Evolutionary conservation across 306 rosid genomes (phyloP).

Genomic region (Vicia faba): DNA sequence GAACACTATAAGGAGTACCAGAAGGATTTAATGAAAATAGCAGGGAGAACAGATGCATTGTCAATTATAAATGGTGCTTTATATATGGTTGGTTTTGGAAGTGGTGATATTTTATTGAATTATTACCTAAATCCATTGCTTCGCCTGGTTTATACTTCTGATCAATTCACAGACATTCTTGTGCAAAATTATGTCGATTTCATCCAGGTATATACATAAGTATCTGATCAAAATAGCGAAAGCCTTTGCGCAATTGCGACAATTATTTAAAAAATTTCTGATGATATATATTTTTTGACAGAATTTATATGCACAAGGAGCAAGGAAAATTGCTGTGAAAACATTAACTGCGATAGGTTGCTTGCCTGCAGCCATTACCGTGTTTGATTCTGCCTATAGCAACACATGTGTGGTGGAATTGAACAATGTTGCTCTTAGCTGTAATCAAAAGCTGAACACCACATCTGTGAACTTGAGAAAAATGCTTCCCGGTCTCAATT

Average conservation of each 20-base stretch:
- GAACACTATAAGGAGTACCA: constrained; percentile 65
- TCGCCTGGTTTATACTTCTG: constrained; percentile 39
- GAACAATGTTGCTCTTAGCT: not conserved
- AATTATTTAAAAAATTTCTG: not conserved
- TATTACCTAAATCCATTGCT: constrained; percentile 69
- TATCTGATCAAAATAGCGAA: too few relatives aligned
- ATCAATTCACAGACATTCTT: constrained; percentile 63
- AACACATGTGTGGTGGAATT: not conserved
- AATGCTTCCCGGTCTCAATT: constrained; percentile 1
- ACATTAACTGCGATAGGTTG: not conserved
- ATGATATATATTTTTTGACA: not conserved
- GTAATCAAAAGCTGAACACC: not conserved
- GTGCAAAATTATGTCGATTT: constrained; percentile 45
- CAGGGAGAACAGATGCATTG: constrained; percentile 52
- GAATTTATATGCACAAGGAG: constrained; percentile 4
- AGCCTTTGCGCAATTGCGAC: too few relatives aligned
- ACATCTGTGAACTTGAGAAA: not conserved
- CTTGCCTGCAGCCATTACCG: not conserved
- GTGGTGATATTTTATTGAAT: constrained; percentile 69
- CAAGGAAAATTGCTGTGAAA: not conserved
- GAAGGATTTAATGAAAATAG: constrained; percentile 44
- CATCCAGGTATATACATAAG: constrained; percentile 47
- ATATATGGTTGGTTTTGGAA: constrained; percentile 56
- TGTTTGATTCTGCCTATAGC: not conserved
- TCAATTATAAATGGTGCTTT: constrained; percentile 59